Evolutionary conservation across 495 filamentous ascomycete genomes (phyloP).

Genomic region (Tuber microsphaerosporum): DNA sequence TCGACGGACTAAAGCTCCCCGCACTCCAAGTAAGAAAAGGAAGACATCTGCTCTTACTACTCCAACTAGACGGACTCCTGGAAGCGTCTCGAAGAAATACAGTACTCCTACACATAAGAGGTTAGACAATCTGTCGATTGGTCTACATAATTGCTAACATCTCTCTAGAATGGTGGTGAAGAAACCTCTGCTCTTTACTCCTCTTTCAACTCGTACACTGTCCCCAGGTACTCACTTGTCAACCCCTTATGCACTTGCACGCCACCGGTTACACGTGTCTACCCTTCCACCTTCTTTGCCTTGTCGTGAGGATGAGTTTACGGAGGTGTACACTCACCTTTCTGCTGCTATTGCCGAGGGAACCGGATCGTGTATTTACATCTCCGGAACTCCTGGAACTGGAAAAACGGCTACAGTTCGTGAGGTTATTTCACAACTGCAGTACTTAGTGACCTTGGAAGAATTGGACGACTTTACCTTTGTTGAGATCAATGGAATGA

Average conservation of each 20-base stretch:
- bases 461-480: conserved; percentile 99
- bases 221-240: conserved; percentile 68
- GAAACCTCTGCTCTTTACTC: conserved; percentile 90
- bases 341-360: conserved; percentile 91
- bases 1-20: conserved; percentile 47
- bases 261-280: conserved; percentile 83
- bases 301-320: conserved; percentile 87
- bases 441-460: conserved; percentile 73
- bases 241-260: conserved; percentile 85
- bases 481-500: conserved; percentile 99
- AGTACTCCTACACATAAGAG: conserved; percentile 69
- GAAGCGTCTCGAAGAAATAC: conserved; percentile 46
- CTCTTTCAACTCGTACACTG: conserved; percentile 77
- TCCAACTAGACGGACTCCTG: conserved; percentile 53
- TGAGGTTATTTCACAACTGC: conserved; percentile 84
- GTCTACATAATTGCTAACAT: conserved; percentile 7
- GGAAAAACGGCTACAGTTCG: conserved; percentile 97
- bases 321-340: conserved; percentile 83
- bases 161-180: conserved; percentile 64
- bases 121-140: conserved; percentile 36
- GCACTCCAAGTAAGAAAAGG: conserved; percentile 45
- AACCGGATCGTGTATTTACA: conserved; percentile 92
- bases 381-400: conserved; percentile 97
- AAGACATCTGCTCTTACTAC: conserved; percentile 45
- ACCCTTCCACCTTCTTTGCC: conserved; percentile 82